phyloP scores from a whole-genome alignment of 192 early-diverging fungal genomes.

The Pilaira anomala region DNA sequence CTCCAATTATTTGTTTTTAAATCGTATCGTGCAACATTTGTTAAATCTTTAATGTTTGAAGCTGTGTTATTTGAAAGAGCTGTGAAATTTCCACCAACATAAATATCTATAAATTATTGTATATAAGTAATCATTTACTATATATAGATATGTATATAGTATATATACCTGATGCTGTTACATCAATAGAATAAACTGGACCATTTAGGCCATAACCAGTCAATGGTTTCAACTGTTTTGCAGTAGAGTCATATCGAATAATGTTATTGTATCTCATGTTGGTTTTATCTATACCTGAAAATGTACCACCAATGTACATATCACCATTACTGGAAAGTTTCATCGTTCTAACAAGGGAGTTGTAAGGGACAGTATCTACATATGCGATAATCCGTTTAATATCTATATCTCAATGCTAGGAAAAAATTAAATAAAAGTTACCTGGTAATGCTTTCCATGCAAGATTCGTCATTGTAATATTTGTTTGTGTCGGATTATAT shows the following conservation, averaged over 20 bases:
- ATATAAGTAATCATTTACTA: not conserved
- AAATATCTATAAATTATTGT: constrained; percentile 20
- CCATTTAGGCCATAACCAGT: constrained; percentile 19
- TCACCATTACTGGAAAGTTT: constrained; percentile 30
- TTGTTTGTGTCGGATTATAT: constrained; percentile 5
- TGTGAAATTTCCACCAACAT: constrained; percentile 30
- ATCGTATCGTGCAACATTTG: constrained; percentile 18
- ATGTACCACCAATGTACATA: constrained; percentile 57
- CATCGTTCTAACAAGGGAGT: constrained; percentile 46
- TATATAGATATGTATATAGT: not conserved
- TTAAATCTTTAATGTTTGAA: not conserved
- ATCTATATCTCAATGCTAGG: not conserved
- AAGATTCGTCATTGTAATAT: not conserved
- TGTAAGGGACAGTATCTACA: constrained; percentile 34
- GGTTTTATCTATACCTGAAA: constrained; percentile 31
- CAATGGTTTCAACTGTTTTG: constrained; percentile 3
- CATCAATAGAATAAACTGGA: constrained; percentile 10
- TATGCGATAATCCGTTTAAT: no score
- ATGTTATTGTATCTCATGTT: constrained; percentile 45
- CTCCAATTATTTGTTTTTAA: not conserved
- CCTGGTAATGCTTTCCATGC: constrained; percentile 22
- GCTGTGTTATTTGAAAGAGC: constrained; percentile 1
- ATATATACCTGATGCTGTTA: constrained; percentile 5
- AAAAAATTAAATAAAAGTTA: not conserved
- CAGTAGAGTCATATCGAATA: constrained; percentile 47